phyloP scores from a whole-genome alignment of 2,329 filamentous ascomycete genomes.

The Pseudogymnoascus sp. region DNA sequence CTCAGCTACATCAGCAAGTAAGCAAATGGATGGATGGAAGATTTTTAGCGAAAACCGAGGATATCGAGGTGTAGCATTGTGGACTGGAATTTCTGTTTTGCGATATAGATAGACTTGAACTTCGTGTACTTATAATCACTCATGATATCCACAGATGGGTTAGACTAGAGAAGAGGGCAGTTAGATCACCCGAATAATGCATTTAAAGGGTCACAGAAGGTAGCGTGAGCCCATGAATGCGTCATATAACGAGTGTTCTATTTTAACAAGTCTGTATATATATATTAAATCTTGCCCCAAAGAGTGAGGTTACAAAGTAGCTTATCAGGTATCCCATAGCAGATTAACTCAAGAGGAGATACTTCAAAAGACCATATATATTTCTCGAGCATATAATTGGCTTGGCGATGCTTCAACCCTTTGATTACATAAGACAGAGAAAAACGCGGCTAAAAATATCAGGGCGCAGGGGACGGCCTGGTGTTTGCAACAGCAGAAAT shows the following conservation, averaged over 20 bases:
- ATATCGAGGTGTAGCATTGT: background rate
- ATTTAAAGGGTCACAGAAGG: background rate
- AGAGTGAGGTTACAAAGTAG: background rate
- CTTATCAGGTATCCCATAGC: background rate
- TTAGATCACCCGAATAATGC: background rate
- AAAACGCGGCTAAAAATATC: constrained; percentile 7
- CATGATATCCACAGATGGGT: background rate
- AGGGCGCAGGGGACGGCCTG: constrained; percentile 2
- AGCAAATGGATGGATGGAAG: background rate
- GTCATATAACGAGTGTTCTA: background rate
- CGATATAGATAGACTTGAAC: background rate
- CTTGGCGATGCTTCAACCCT: background rate
- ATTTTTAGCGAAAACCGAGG: background rate
- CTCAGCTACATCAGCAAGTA: constrained; percentile 30
- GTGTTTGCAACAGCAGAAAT: constrained; percentile 5
- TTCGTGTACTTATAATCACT: background rate
- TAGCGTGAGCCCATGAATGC: background rate
- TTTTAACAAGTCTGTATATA: background rate
- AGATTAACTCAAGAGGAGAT: background rate
- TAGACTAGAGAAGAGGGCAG: background rate
- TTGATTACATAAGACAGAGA: background rate
- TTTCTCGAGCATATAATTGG: background rate
- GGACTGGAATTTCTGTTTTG: background rate
- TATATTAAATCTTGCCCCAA: background rate
- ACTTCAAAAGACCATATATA: background rate